Evolutionary conservation across 2,329 filamentous ascomycete species (phyloP).

Genomic region (Leptographium wingfieldii): DNA sequence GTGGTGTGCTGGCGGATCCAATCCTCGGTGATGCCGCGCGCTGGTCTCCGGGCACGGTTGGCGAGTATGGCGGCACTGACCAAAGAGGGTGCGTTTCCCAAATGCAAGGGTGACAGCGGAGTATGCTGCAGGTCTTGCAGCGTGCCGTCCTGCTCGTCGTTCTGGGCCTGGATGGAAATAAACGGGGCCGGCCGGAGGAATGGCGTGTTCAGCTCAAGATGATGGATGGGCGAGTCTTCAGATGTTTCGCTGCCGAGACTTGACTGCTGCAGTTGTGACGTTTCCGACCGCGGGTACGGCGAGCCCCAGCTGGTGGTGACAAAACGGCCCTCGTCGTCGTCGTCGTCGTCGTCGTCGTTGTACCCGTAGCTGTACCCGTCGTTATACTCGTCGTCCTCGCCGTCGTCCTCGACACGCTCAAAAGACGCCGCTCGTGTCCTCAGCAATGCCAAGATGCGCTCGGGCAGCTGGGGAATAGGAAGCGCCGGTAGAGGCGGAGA

Average conservation of each 20-base stretch:
- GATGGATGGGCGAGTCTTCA: constrained; percentile 48
- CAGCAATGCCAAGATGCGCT: constrained; percentile 40
- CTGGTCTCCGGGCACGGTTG: constrained; percentile 46
- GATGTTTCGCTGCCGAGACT: constrained; percentile 47
- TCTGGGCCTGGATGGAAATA: constrained; percentile 22
- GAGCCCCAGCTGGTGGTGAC: constrained; percentile 83
- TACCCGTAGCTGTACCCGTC: not conserved
- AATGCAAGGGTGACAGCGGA: constrained; percentile 5
- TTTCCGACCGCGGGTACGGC: constrained; percentile 61
- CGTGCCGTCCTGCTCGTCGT: constrained; percentile 16
- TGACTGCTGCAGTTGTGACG: constrained; percentile 31
- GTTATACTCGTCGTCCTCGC: not conserved
- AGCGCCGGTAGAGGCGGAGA: constrained; percentile 48
- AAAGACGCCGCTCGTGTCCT: constrained; percentile 32
- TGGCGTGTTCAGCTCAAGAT: constrained; percentile 48
- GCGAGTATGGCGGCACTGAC: constrained; percentile 48
- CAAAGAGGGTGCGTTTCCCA: constrained; percentile 17
- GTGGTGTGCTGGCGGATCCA: constrained; percentile 79
- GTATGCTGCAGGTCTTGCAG: not conserved
- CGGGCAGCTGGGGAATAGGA: constrained; percentile 43
- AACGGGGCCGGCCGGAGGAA: constrained; percentile 46
- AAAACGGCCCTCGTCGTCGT: constrained; percentile 29
- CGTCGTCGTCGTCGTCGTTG: constrained; percentile 7
- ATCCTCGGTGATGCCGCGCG: constrained; percentile 60
- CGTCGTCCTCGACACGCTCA: constrained; percentile 3